Percentiles rank a stretch among this genome's conserved stretches.
phyloP scores from a whole-genome alignment of 768 basidiomycete genomes.

The Boletus rex-veris region DNA sequence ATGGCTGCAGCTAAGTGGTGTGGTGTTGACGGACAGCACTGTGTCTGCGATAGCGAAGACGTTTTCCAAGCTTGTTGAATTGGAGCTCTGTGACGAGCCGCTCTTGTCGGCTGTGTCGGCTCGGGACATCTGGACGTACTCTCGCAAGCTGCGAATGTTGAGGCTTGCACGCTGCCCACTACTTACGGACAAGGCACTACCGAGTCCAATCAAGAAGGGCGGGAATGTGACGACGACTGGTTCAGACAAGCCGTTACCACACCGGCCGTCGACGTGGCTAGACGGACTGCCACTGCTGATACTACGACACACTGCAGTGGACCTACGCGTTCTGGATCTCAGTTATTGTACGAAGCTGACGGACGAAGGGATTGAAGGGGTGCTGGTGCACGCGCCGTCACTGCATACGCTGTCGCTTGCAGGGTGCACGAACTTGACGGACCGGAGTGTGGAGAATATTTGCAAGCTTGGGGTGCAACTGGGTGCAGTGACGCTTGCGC shows the following conservation, averaged over 20 bases:
- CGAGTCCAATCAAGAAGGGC: constrained; percentile 43
- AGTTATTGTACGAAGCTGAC: constrained; percentile 65
- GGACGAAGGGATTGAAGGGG: constrained; percentile 72
- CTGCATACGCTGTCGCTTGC: constrained; percentile 75
- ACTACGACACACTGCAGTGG: constrained; percentile 62
- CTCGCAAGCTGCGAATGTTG: constrained; percentile 70
- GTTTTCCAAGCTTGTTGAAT: constrained; percentile 74
- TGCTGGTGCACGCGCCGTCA: constrained; percentile 70
- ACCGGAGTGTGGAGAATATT: constrained; percentile 64
- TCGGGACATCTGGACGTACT: constrained; percentile 79
- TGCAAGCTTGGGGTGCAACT: constrained; percentile 70
- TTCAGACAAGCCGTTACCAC: constrained; percentile 51
- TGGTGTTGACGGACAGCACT: constrained; percentile 54
- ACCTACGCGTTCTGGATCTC: constrained; percentile 76
- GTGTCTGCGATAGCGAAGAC: constrained; percentile 70
- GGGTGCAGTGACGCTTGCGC: constrained; percentile 77
- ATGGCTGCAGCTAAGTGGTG: constrained; percentile 69
- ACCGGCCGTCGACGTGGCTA: constrained; percentile 56
- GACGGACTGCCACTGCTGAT: constrained; percentile 61
- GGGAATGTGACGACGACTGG: constrained; percentile 19
- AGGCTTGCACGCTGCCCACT: constrained; percentile 74
- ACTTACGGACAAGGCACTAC: constrained; percentile 79
- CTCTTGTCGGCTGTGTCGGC: constrained; percentile 66
- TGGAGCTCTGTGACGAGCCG: constrained; percentile 72
- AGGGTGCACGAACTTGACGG: constrained; percentile 74